Evolutionary conservation across 1,284 basidiomycete species (phyloP).

Genomic region (Neonothopanus nambi): DNA sequence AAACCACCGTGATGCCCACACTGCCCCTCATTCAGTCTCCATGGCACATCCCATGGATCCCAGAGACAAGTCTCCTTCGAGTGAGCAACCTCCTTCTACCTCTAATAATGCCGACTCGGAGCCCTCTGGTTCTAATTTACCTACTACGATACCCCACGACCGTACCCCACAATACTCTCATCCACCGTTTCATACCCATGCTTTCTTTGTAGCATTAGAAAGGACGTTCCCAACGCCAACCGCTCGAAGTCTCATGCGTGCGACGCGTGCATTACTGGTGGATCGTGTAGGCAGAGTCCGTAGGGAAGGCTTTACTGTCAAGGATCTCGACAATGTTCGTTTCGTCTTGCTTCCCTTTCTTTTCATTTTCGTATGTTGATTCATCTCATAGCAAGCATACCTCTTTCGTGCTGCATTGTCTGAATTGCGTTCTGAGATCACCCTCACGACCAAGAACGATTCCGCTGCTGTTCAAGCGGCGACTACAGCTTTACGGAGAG

Average conservation of each 20-base stretch:
- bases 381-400: constrained; percentile 80
- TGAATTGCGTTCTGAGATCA: constrained; percentile 87
- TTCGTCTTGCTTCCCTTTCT: not conserved
- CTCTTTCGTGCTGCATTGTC: constrained; percentile 92
- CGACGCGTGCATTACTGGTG: constrained; percentile 79
- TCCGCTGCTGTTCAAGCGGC: constrained; percentile 78
- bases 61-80: constrained; percentile 14
- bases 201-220: constrained; percentile 68
- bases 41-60: constrained; percentile 31
- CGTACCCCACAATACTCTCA: constrained; percentile 36
- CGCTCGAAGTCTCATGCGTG: constrained; percentile 83
- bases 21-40: constrained; percentile 22
- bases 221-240: constrained; percentile 69
- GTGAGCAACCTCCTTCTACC: constrained; percentile 12
- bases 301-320: constrained; percentile 73
- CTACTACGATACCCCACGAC: not conserved
- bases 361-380: constrained; percentile 8
- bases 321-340: constrained; percentile 91
- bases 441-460: constrained; percentile 84
- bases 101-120: not conserved
- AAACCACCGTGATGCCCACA: constrained; percentile 24
- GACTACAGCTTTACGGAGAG: constrained; percentile 78
- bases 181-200: constrained; percentile 62
- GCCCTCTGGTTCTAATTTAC: not conserved
- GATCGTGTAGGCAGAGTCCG: constrained; percentile 76